Conservation (phyloP, 1,284 basidiomycete species). For the Taiwanofungus camphoratus region DNA sequence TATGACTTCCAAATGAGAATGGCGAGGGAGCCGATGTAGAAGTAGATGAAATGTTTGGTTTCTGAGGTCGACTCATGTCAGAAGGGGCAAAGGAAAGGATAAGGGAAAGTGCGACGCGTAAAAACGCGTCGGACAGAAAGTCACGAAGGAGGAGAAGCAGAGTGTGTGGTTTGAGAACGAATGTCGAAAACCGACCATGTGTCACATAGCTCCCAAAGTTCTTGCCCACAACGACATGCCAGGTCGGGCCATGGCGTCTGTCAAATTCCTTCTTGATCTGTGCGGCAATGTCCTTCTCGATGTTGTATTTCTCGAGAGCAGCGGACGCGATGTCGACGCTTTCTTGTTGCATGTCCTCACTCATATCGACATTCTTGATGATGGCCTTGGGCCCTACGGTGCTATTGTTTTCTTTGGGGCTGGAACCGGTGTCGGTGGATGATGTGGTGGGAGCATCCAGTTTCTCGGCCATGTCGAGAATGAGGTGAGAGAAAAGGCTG, state of each 20-base stretch:
- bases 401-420: slow-evolving; percentile 36
- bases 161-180: slow-evolving; percentile 8
- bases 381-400: slow-evolving; percentile 65
- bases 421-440: slow-evolving; percentile 45
- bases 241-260: slow-evolving; percentile 85
- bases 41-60: slow-evolving; percentile 97
- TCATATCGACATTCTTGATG: slow-evolving; percentile 98
- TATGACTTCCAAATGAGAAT: slow-evolving; percentile 94
- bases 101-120: slow-evolving; percentile 1
- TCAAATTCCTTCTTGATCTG: slow-evolving; percentile 98
- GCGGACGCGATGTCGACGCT: slow-evolving; percentile 82
- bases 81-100: slow-evolving; percentile 8
- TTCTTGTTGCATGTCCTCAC: slow-evolving; percentile 92
- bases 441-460: slow-evolving; percentile 50
- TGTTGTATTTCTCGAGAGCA: slow-evolving; percentile 85
- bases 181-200: slow-evolving; percentile 63
- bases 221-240: slow-evolving; percentile 98
- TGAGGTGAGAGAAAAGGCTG: neutral
- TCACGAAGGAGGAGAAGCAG: neutral
- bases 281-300: slow-evolving; percentile 98
- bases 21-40: slow-evolving; percentile 86
- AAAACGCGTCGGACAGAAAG: neutral
- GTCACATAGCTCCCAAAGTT: slow-evolving; percentile 98
- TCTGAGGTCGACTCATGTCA: slow-evolving; percentile 43
- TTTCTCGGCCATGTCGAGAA: slow-evolving; percentile 54